Evolutionary conservation across 768 basidiomycete genomes (phyloP).

Genomic region (Phallus indusiatus): DNA sequence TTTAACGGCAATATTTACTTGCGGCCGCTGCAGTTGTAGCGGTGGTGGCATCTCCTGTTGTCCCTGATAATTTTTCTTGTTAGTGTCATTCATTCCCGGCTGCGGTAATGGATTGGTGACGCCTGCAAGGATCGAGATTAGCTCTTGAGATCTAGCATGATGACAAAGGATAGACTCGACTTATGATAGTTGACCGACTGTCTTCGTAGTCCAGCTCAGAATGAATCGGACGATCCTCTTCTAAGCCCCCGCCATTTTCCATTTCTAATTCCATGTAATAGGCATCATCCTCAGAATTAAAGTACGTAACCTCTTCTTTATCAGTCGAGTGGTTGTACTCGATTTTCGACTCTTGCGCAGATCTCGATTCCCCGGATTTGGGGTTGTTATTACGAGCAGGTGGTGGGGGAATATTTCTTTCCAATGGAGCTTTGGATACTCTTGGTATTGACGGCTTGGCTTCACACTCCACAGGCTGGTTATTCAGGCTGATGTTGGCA

Average conservation of each 20-base stretch:
- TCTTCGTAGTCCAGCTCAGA: not conserved
- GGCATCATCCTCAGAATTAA: conserved; percentile 58
- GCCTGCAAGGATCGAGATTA: not conserved
- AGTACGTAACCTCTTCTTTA: conserved; percentile 33
- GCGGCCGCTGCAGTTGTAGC: not conserved
- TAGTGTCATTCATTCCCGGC: not conserved
- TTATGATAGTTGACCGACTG: not conserved
- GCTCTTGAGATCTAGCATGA: not conserved
- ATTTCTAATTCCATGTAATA: conserved; percentile 51
- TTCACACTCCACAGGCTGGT: not conserved
- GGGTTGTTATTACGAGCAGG: not conserved
- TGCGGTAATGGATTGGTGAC: not conserved
- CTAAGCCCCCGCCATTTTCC: conserved; percentile 22
- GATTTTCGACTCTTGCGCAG: conserved; percentile 4
- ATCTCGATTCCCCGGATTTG: not conserved
- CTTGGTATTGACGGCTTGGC: not conserved
- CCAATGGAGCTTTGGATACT: not conserved
- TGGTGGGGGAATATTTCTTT: not conserved
- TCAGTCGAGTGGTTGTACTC: conserved; percentile 21
- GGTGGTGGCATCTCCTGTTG: not conserved
- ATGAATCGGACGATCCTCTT: conserved; percentile 8
- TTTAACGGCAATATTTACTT: not conserved
- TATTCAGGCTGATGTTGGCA: not conserved
- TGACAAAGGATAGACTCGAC: not conserved
- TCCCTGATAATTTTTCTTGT: not conserved